Conservation (phyloP, 495 filamentous ascomycete genomes). For the Aspergillus wentii region DNA sequence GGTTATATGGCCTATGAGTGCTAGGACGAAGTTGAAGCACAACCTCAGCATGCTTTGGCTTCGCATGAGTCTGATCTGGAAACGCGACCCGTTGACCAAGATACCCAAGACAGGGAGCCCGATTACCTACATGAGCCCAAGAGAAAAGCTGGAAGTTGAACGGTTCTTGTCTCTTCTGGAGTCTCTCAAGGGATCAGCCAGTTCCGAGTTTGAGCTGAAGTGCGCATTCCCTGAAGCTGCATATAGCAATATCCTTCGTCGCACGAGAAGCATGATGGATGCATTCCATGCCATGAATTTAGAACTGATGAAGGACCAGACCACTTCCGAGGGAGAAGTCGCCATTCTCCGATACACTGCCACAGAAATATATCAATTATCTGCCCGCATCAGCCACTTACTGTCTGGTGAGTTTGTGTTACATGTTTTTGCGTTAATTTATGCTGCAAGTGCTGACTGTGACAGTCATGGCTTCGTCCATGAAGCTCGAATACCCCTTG, state of each 20-base stretch:
- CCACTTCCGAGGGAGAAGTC: slow-evolving; percentile 72
- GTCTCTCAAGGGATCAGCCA: slow-evolving; percentile 64
- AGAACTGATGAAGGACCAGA: slow-evolving; percentile 75
- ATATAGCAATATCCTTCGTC: slow-evolving; percentile 67
- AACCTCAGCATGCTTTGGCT: slow-evolving; percentile 84
- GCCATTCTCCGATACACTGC: slow-evolving; percentile 74
- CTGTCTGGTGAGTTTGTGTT: slow-evolving; percentile 63
- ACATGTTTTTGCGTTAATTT: too few species aligned
- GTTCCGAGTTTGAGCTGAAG: slow-evolving; percentile 75
- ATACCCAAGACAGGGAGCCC: slow-evolving; percentile 50
- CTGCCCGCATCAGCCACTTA: slow-evolving; percentile 84
- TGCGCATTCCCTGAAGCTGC: slow-evolving; percentile 72
- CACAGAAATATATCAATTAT: slow-evolving; percentile 72
- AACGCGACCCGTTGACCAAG: slow-evolving; percentile 79
- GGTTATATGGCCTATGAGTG: slow-evolving; percentile 88
- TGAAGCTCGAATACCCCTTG: slow-evolving; percentile 90
- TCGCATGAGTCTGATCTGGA: slow-evolving; percentile 94
- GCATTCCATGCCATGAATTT: slow-evolving; percentile 94
- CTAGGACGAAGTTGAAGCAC: slow-evolving; percentile 77
- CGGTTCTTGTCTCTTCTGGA: slow-evolving; percentile 62
- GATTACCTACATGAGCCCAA: slow-evolving; percentile 69
- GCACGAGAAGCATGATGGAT: slow-evolving; percentile 80
- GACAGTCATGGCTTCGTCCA: slow-evolving; percentile 78
- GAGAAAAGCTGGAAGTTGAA: slow-evolving; percentile 70
- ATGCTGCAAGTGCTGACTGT: too few species aligned